Evolutionary conservation across 768 basidiomycete genomes (phyloP), one percentile per base, ranked within the genome.

Genomic region (Suillus tomentosus): DNA sequence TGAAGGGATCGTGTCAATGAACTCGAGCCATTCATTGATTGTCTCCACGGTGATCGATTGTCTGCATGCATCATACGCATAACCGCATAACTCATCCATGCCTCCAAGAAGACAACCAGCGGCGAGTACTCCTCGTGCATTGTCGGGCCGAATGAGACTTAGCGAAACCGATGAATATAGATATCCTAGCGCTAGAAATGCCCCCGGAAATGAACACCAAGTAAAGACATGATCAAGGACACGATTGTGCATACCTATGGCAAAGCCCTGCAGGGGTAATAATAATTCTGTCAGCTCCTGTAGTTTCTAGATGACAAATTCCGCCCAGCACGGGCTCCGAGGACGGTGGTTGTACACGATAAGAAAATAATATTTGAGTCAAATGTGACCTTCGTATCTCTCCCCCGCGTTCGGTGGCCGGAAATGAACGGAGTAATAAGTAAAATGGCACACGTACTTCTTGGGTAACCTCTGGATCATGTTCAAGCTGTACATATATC

Each of bases 51-150:
- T 83, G 78, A 96, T 88, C 47, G 90, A 91, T 64, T 84, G 86
- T 69, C 85, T 84, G 80, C 91, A 94, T 56, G 87, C 79, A 61
- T 87, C 85, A 75, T 95, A 95, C 24, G 94, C 85, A 71, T 89
- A 89, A 67, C 83, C 83, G 76, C 88, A 90, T 42, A 96, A 80
- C 42, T 95, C 92, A 53, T 94, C 87, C 90, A 95, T 91, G 51
- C 92, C 93, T 60, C 92, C 92, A 53, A 95, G 84, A 40, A 94
- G 80, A 76, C 88, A 92, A 15, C 90, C 91, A 53, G 93, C 90
- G 54, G 94, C 92, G 58, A 96, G 86, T 45, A 94, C 90, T 22
- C 87, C 88, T 72, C 93, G 87, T 63, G 93, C 90, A 77, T 95
- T 95, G 71, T 87, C 84, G 59, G 90, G 84, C 70, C 84, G 85